Evolutionary conservation across 345 rosid species (phyloP).

Genomic region (Eucalyptus regnans): DNA sequence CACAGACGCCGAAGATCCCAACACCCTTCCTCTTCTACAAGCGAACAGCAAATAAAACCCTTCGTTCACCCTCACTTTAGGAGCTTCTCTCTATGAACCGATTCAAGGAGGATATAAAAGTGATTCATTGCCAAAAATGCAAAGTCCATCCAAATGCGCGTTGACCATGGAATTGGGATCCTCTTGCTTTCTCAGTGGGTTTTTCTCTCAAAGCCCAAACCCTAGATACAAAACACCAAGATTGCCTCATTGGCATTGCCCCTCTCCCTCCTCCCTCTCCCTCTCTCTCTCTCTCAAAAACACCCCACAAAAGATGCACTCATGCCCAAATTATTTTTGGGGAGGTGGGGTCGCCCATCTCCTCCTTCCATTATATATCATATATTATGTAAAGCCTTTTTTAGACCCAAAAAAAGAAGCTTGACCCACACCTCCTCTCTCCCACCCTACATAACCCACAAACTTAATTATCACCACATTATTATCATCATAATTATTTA

Average conservation of each 20-base stretch:
- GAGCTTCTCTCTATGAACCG: neutral
- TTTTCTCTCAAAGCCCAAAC: neutral
- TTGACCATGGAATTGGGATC: neutral
- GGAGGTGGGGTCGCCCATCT: conserved; percentile 1
- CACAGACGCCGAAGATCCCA: fast-evolving
- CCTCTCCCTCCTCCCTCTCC: neutral
- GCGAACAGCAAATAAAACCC: neutral
- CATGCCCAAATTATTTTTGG: conserved; percentile 6
- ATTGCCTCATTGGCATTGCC: neutral
- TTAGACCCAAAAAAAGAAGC: conserved; percentile 5
- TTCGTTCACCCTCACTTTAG: neutral
- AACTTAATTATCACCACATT: neutral
- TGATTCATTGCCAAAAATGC: neutral
- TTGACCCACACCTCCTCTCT: neutral
- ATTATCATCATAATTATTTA: neutral
- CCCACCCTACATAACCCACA: neutral
- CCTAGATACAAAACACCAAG: neutral
- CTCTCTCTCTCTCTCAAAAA: neutral
- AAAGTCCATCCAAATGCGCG: neutral
- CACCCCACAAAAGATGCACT: neutral
- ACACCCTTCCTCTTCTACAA: neutral
- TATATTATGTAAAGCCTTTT: neutral
- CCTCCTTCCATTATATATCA: neutral
- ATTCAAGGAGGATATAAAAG: neutral
- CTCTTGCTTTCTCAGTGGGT: neutral